Percentiles rank a stretch among this genome's conserved stretches.
Conservation (phyloP, 306 rosid species). For the Cicer cuneatum region DNA sequence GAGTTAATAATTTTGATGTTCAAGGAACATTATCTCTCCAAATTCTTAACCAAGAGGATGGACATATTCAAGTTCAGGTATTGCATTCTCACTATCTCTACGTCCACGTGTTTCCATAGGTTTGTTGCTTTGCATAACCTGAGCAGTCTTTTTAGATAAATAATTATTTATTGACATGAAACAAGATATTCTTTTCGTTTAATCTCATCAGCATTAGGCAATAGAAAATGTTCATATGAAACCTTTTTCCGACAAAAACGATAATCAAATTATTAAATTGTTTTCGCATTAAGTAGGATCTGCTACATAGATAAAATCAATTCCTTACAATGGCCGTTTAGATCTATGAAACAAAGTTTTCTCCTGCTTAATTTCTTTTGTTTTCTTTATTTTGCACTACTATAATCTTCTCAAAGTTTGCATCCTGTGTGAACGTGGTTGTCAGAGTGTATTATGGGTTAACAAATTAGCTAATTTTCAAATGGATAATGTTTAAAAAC, state of each 20-base stretch:
- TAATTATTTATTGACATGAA: background rate
- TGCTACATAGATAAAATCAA: background rate
- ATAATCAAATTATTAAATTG: no score
- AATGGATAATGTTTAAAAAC: background rate
- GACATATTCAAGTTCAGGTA: conserved; percentile 90
- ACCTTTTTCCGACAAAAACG: background rate
- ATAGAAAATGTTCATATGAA: background rate
- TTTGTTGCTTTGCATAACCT: conserved; percentile 5
- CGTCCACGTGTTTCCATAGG: background rate
- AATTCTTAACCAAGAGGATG: conserved; percentile 90
- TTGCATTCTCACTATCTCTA: conserved; percentile 12
- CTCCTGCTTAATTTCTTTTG: background rate
- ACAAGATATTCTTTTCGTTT: background rate
- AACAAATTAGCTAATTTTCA: background rate
- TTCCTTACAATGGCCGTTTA: background rate
- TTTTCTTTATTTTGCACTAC: background rate
- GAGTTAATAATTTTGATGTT: conserved; percentile 88
- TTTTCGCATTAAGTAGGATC: background rate
- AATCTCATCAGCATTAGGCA: background rate
- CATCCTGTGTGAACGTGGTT: background rate
- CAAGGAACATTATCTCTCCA: conserved; percentile 92
- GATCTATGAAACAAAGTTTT: background rate
- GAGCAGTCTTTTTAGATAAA: background rate
- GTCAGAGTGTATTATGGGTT: background rate
- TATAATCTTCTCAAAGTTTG: background rate